phyloP scores from a whole-genome alignment of 106 monocot genomes.

The Phalaenopsis equestris region DNA sequence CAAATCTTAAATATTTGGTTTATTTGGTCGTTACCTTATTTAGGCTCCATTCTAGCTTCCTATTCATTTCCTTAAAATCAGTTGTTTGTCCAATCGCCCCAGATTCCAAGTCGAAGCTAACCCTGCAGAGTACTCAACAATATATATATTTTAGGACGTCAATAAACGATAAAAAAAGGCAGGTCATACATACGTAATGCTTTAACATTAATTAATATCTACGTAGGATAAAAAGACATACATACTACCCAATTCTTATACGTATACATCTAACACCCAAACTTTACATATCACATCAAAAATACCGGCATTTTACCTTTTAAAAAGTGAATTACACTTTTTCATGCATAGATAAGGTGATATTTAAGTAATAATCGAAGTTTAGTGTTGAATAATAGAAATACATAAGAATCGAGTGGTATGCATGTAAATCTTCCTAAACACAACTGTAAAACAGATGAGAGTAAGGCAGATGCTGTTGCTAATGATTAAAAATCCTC shows the following conservation, averaged over 20 bases:
- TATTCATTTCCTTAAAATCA: slow-evolving; percentile 89
- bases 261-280: no score
- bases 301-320: no score
- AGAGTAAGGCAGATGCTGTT: neutral
- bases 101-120: slow-evolving; percentile 84
- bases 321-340: no score
- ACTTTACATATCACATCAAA: no score
- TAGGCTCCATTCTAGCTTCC: slow-evolving; percentile 81
- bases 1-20: neutral
- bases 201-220: no score
- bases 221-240: neutral
- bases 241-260: no score
- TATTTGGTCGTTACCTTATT: slow-evolving; percentile 51
- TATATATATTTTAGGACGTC: neutral
- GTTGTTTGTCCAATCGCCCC: slow-evolving; percentile 77
- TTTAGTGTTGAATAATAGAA: no score
- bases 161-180: neutral
- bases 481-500: no score
- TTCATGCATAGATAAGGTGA: no score
- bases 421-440: neutral
- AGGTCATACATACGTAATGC: neutral
- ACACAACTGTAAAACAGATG: neutral
- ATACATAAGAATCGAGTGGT: no score
- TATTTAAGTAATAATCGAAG: no score
- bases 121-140: slow-evolving; percentile 36